A percentile compares a stretch with the other conserved stretches of the same genome.
Evolutionary conservation across 2,329 filamentous ascomycete genomes (phyloP).

Genomic region (Hypoxylon sp.): DNA sequence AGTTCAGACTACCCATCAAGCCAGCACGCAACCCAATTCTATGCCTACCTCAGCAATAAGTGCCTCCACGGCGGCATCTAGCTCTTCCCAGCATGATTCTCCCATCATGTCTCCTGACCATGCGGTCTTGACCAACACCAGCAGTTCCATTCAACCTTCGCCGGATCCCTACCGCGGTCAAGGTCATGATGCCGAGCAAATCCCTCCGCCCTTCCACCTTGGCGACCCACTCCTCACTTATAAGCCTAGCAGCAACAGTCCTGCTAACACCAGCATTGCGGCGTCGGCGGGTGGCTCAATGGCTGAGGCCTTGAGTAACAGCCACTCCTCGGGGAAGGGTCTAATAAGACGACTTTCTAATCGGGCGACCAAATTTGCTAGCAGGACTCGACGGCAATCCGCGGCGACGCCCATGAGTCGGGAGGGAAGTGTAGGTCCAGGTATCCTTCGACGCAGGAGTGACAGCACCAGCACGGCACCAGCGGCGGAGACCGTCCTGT

Average conservation of each 20-base stretch:
- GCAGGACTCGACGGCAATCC: slow-evolving; percentile 78
- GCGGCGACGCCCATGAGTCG: slow-evolving; percentile 82
- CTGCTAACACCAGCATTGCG: slow-evolving; percentile 73
- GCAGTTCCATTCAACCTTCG: slow-evolving; percentile 76
- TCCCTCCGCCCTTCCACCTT: slow-evolving; percentile 73
- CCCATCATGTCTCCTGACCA: slow-evolving; percentile 71
- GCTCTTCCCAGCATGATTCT: slow-evolving; percentile 69
- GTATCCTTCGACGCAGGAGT: slow-evolving; percentile 87
- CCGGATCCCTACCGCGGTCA: slow-evolving; percentile 73
- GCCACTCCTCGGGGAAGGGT: slow-evolving; percentile 60
- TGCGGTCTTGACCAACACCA: slow-evolving; percentile 65
- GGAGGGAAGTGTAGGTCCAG: slow-evolving; percentile 90
- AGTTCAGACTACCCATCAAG: slow-evolving; percentile 63
- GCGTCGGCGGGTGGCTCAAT: slow-evolving; percentile 70
- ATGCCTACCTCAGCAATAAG: slow-evolving; percentile 69
- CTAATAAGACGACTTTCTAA: slow-evolving; percentile 90
- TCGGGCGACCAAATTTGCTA: slow-evolving; percentile 78
- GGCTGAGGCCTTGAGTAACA: slow-evolving; percentile 58
- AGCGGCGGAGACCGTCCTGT: slow-evolving; percentile 61
- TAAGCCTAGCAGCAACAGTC: slow-evolving; percentile 73
- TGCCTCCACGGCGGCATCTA: slow-evolving; percentile 69
- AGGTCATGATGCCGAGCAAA: slow-evolving; percentile 68
- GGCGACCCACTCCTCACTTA: slow-evolving; percentile 78
- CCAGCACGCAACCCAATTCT: slow-evolving; percentile 57
- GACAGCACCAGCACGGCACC: slow-evolving; percentile 85